Percentiles rank a stretch among this genome's conserved stretches.
Conservation (phyloP, 2,329 filamentous ascomycete genomes). For the Ophiocordyceps sinensis region DNA sequence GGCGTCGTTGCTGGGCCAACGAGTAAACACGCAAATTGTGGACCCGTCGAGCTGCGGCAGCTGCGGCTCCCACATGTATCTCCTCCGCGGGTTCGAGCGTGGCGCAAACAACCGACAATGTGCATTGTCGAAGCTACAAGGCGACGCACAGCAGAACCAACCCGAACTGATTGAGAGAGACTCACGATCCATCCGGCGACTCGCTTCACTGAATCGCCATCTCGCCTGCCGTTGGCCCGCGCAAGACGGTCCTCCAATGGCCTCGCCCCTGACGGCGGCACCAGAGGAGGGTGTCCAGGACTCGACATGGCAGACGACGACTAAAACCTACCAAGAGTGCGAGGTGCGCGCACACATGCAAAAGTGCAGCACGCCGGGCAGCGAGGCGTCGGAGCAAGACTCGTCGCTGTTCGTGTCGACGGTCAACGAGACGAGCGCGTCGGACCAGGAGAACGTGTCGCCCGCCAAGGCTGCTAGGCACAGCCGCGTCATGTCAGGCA, state of each 20-base stretch:
- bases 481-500: constrained; percentile 42
- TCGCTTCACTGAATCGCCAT: too few species aligned
- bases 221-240: too few species aligned
- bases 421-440: constrained; percentile 15
- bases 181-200: too few species aligned
- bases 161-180: neutral
- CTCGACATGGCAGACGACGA: constrained; percentile 15
- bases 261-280: constrained; percentile 25
- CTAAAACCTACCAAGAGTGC: constrained; percentile 16
- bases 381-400: constrained; percentile 6
- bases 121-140: neutral
- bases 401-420: constrained; percentile 13
- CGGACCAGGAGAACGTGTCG: constrained; percentile 31
- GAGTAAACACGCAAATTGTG: neutral
- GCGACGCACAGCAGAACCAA: neutral
- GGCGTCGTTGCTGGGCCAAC: constrained; percentile 2
- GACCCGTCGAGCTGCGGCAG: neutral
- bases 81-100: too few species aligned
- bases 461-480: constrained; percentile 28
- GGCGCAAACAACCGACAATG: too few species aligned
- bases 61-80: neutral
- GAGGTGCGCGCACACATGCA: constrained; percentile 10
- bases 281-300: constrained; percentile 22
- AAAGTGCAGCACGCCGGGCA: neutral
- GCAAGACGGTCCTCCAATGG: constrained; percentile 12